Percentiles rank a stretch among this genome's conserved stretches.
Evolutionary conservation across 225 moss, liverwort and hornwort species (phyloP).

Genomic region (Bryoerythrophyllum caledonicum): DNA sequence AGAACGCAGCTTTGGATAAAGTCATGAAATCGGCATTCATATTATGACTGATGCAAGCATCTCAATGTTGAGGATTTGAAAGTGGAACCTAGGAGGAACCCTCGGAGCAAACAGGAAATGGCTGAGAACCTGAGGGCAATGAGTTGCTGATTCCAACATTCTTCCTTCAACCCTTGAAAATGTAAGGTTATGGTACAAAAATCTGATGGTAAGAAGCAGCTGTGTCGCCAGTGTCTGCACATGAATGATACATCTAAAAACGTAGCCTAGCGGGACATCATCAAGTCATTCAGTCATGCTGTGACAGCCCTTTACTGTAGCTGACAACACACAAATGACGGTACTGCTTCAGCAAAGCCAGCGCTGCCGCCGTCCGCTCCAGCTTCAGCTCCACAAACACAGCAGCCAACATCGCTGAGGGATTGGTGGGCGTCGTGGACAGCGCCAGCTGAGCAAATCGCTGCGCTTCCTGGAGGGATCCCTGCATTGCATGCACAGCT

Average conservation of each 20-base stretch:
- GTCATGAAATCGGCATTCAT: neutral
- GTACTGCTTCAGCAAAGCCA: constrained; percentile 68
- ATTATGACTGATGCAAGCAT: constrained; percentile 19
- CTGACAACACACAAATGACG: constrained; percentile 78
- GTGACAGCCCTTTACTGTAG: constrained; percentile 51
- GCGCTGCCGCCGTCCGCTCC: constrained; percentile 61
- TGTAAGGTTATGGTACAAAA: constrained; percentile 50
- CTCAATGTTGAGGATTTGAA: constrained; percentile 11
- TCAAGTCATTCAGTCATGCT: constrained; percentile 61
- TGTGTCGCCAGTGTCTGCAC: constrained; percentile 56
- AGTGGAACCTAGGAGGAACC: neutral
- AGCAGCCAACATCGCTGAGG: constrained; percentile 66
- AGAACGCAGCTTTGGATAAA: neutral
- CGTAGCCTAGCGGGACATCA: constrained; percentile 31
- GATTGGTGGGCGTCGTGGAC: constrained; percentile 52
- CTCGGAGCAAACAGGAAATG: constrained; percentile 15
- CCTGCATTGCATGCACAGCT: constrained; percentile 73
- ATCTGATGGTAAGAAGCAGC: constrained; percentile 35
- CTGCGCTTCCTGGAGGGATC: constrained; percentile 68
- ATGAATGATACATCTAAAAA: constrained; percentile 65
- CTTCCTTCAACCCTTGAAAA: constrained; percentile 44
- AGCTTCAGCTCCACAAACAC: constrained; percentile 81
- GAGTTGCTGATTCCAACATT: constrained; percentile 42
- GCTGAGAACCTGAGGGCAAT: constrained; percentile 28
- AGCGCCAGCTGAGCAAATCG: constrained; percentile 63